Evolutionary conservation across 2,329 filamentous ascomycete species (phyloP).

Genomic region (Lachnellula suecica): DNA sequence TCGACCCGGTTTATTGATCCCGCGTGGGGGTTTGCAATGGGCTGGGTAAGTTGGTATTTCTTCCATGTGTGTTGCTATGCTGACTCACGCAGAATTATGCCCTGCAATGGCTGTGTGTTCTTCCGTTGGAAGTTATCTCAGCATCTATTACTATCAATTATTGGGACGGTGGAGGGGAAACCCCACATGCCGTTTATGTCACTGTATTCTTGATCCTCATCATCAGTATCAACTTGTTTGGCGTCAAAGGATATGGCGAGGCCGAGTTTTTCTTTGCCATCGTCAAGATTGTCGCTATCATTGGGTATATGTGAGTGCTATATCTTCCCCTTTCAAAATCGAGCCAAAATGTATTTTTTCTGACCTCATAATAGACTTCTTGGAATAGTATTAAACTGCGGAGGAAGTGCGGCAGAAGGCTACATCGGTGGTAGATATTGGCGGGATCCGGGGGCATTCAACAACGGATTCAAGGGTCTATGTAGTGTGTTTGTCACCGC

Average conservation of each 20-base stretch:
- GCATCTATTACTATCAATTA: slow-evolving; percentile 82
- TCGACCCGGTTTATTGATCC: slow-evolving; percentile 91
- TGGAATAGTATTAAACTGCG: slow-evolving; percentile 82
- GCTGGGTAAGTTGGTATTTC: slow-evolving; percentile 52
- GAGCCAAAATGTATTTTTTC: too few relatives aligned
- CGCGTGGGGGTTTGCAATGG: slow-evolving; percentile 94
- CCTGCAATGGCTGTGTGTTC: slow-evolving; percentile 79
- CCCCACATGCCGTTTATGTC: slow-evolving; percentile 75
- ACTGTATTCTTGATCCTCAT: slow-evolving; percentile 77
- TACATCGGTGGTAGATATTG: slow-evolving; percentile 83
- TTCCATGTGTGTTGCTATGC: background rate
- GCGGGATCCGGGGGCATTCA: slow-evolving; percentile 77
- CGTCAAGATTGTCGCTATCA: slow-evolving; percentile 81
- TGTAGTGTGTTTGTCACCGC: slow-evolving; percentile 77
- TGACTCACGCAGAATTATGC: slow-evolving; percentile 60
- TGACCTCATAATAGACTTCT: slow-evolving; percentile 58
- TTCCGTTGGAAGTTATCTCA: slow-evolving; percentile 85
- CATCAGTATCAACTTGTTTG: slow-evolving; percentile 81
- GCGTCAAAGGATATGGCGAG: slow-evolving; percentile 85
- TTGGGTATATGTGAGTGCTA: slow-evolving; percentile 76
- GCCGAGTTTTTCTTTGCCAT: slow-evolving; percentile 86
- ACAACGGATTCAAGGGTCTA: slow-evolving; percentile 81
- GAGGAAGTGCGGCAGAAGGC: slow-evolving; percentile 68
- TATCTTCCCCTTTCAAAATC: background rate
- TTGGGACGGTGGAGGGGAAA: slow-evolving; percentile 57